Base-by-base conservation (phyloP, 768 basidiomycete species). In the Stropharia rugosoannulata region DNA sequence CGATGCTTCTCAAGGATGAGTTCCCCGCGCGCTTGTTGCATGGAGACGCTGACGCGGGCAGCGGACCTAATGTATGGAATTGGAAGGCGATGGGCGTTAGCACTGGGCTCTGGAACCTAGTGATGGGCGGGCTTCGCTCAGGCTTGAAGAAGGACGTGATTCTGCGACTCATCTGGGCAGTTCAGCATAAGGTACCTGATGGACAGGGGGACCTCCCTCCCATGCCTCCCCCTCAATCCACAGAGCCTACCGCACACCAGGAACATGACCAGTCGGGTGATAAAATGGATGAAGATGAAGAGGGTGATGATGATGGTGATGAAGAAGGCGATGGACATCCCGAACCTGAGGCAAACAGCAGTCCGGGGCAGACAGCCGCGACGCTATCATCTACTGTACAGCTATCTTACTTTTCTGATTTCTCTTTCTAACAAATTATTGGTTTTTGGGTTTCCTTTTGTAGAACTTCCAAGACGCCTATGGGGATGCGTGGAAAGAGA, bases 1-100 rank as follows among this genome's bases (percentile, higher is more conserved):
- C 90, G 0, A 68, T 75, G 2, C 81, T 82, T 55, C 76, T 92
- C 16, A 81, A 80, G 56, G 86, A 89, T 59, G 90, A 92, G 69
- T 86, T 92, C 59, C 88, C 90, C 0, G 88, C 85, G 0, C 77
- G 73, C 4, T 66, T 92, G 1, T 65, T 88, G 42, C 79, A 82
- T 45, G 78, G 79, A 9, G 81, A 82, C 51, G 70, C 77, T 0
- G 83, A 89, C 59, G 74, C 82, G 13, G 87, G 86, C 0, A 78
- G 75, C 40, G 84, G 81, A 1, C 58, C 77, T 2, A 78, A 82
- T 53, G 78, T 87, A 9, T 92, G 89, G 89, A 87, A 83, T 64
- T 92, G 89, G 89, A 82, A 83, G 54, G 83, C 85, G 1, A 74
- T 86, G 65, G 90, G 90, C 3, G 87, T 91, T 15, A 87, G 86